Percentiles rank a stretch among this genome's conserved stretches.
These are phyloP conservation scores for Penicillium canescens DNA, from an alignment of 495 filamentous ascomycete genomes.

Conservation along the genomic window DNA sequence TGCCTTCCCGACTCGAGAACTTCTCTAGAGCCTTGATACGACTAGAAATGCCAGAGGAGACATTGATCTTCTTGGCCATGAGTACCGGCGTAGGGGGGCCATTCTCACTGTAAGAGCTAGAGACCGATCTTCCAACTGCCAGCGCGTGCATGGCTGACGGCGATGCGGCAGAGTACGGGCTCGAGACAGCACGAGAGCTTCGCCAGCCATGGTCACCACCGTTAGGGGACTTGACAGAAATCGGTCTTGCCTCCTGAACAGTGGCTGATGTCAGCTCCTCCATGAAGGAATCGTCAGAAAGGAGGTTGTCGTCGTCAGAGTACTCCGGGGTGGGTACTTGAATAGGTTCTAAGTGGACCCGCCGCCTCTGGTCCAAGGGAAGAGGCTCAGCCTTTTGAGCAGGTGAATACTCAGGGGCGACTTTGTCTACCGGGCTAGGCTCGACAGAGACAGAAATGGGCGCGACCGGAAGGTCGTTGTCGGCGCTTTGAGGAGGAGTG, in stretches of 20 bases:
- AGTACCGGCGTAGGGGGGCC: constrained; percentile 34
- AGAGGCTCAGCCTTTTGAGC: constrained; percentile 14
- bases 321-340: constrained; percentile 53
- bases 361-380: constrained; percentile 47
- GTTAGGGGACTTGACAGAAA: constrained; percentile 78
- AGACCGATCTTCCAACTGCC: constrained; percentile 38
- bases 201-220: constrained; percentile 33
- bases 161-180: constrained; percentile 36
- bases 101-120: constrained; percentile 35
- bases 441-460: constrained; percentile 18
- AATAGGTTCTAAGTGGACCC: constrained; percentile 55
- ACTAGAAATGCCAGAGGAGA: constrained; percentile 85
- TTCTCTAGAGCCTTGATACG: constrained; percentile 86
- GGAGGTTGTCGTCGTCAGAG: constrained; percentile 63
- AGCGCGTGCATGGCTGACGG: constrained; percentile 40
- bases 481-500: constrained; percentile 17
- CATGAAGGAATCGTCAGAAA: constrained; percentile 86
- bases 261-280: constrained; percentile 83
- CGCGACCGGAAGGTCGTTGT: constrained; percentile 18
- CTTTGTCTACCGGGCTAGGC: constrained; percentile 15
- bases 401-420: constrained; percentile 20
- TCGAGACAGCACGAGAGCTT: constrained; percentile 55
- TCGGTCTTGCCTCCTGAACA: constrained; percentile 78
- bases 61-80: constrained; percentile 72
- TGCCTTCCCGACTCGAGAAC: constrained; percentile 56